Percentiles rank a stretch among this genome's conserved stretches.
Conservation (phyloP, 345 rosid genomes). For the Eucalyptus rudis region DNA sequence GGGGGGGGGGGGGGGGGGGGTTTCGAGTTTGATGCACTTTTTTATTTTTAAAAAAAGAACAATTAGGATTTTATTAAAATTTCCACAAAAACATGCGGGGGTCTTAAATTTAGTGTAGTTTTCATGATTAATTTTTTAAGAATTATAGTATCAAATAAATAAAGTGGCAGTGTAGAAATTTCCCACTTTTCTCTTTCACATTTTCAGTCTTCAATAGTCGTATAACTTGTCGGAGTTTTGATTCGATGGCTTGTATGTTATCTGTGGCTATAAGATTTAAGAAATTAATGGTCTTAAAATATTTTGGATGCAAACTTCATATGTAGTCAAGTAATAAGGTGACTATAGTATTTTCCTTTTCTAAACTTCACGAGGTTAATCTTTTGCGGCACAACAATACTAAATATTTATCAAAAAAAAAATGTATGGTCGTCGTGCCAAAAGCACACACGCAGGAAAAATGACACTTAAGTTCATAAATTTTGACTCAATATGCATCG, state of each 20-base stretch:
- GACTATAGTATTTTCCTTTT: no score
- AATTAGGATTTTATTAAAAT: no score
- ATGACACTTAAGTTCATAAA: not conserved
- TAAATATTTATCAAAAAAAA: not conserved
- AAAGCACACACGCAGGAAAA: not conserved
- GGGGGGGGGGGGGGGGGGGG: no score
- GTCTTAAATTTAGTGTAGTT: not conserved
- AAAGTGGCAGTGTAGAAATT: not conserved
- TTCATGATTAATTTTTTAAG: no score
- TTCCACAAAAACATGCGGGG: not conserved
- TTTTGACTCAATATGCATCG: not conserved
- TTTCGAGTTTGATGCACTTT: not conserved
- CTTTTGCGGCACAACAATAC: not conserved
- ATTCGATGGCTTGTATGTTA: no score
- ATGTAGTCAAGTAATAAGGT: no score
- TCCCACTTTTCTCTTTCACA: not conserved
- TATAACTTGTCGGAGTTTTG: not conserved
- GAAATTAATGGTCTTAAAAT: not conserved
- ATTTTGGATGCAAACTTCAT: not conserved
- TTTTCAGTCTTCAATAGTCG: not conserved
- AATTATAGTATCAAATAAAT: not conserved
- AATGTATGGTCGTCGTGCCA: rapidly evolving
- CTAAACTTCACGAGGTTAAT: no score
- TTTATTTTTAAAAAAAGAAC: no score
- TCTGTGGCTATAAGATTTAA: not conserved